Base-by-base conservation (phyloP, 2,329 filamentous ascomycete genomes). In the Sphaerostilbella broomeana region DNA sequence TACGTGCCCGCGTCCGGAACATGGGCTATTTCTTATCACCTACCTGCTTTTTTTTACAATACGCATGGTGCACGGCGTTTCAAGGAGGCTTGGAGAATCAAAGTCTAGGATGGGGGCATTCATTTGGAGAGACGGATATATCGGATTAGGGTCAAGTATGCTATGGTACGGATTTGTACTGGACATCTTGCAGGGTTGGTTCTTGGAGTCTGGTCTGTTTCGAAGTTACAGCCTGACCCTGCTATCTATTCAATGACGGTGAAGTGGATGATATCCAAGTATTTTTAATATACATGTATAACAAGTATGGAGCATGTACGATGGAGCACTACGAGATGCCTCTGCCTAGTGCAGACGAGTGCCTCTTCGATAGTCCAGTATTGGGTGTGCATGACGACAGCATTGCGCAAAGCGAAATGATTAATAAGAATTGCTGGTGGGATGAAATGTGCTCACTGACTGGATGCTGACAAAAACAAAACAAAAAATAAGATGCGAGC, bases 401-500 rank as follows among this genome's bases (percentile, higher is more conserved):
- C n/a, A n/a, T n/a, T n/a, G n/a, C n/a, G n/a, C n/a, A n/a, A n/a
- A n/a, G n/a, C n/a, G n/a, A n/a, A n/a, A n/a, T n/a, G n/a, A n/a
- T n/a, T n/a, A n/a, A 25, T 12, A 25, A 25, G 12, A 25, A 25
- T 12, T 9, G 3, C 8, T 12, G 3, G 3, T 8, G 8, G 22
- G 22, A 25, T 25, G 22, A 25, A 8, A 25, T 8, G 12, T 25
- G 22, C 8, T 25, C 8, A 25, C 12, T 8, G 22, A 25, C 12
- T 8, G 22, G n/a, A 19, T 17, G 6, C 9, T 17, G 5, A 22
- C 5, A 36, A 18, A 36, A 37, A 20, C 6, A 22, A 38, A 33
- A 50, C 51, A 49, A 50, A 49, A 44, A 44, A 44, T 46, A 27
- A 38, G 13, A 43, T 69, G 66, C 63, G 58, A 63, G 60, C 64